Conservation (phyloP, 2,329 filamentous ascomycete genomes). For the Xylariales sp. region DNA sequence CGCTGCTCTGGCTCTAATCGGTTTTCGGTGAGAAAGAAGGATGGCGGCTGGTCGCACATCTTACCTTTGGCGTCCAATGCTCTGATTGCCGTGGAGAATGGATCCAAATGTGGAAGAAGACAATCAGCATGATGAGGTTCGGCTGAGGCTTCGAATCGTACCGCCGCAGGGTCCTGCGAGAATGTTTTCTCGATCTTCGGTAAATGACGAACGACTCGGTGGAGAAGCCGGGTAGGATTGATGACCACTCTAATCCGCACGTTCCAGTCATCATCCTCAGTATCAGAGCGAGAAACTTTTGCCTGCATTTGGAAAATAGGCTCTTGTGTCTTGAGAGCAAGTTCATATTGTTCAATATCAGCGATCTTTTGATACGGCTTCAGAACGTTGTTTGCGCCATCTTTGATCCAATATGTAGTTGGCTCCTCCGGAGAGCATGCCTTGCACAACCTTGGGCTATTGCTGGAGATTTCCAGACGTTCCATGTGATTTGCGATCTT, state of each 20-base stretch:
- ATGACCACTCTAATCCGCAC: slow-evolving; percentile 4
- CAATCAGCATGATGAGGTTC: slow-evolving; percentile 2
- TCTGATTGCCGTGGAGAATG: slow-evolving; percentile 4
- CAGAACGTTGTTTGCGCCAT: background rate
- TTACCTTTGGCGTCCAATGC: background rate
- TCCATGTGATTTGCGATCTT: background rate
- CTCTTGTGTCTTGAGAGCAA: background rate
- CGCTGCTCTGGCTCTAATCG: slow-evolving; percentile 17
- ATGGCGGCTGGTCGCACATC: background rate
- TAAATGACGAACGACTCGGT: slow-evolving; percentile 5
- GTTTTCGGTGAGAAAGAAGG: slow-evolving; percentile 3
- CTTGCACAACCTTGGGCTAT: background rate
- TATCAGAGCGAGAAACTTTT: background rate
- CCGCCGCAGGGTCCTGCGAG: too few species aligned
- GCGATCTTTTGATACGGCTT: background rate
- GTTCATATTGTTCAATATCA: slow-evolving; percentile 2
- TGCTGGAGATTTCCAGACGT: background rate
- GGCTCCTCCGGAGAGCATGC: background rate
- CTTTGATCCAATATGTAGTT: background rate
- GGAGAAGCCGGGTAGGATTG: slow-evolving; percentile 7
- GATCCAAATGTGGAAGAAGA: background rate
- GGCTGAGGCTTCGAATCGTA: slow-evolving; percentile 1
- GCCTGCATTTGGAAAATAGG: slow-evolving; percentile 4
- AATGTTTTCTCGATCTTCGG: background rate
- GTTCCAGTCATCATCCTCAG: background rate